Percentiles rank a stretch among this genome's conserved stretches.
Evolutionary conservation across 257 asterid genomes (phyloP).

Genomic region (Coffea eugenioides): DNA sequence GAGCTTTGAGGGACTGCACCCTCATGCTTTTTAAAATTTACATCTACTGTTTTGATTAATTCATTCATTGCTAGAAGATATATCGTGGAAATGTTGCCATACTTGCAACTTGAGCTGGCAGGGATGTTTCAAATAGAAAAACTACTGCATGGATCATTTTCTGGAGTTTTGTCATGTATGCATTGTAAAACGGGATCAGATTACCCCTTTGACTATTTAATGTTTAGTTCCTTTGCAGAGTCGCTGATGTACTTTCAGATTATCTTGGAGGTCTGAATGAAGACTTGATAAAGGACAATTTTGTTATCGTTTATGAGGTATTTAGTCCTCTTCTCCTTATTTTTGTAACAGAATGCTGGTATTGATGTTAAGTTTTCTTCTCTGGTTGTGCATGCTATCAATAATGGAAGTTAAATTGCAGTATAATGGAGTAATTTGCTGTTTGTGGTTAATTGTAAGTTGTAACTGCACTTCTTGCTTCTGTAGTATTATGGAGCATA

Average conservation of each 20-base stretch:
- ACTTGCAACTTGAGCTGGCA: no score
- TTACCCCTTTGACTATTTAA: slow-evolving; percentile 48
- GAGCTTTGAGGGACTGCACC: slow-evolving; percentile 11
- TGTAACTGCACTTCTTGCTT: not conserved
- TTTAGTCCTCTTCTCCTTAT: not conserved
- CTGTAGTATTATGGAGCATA: not conserved
- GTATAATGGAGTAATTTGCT: not conserved
- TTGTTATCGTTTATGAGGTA: slow-evolving; percentile 96
- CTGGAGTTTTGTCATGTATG: not conserved
- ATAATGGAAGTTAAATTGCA: not conserved
- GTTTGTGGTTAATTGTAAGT: not conserved
- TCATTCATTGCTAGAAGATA: not conserved
- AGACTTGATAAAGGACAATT: slow-evolving; percentile 92
- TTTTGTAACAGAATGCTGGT: slow-evolving; percentile 1
- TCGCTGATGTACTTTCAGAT: slow-evolving; percentile 88
- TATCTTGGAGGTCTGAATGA: slow-evolving; percentile 94
- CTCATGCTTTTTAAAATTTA: not conserved
- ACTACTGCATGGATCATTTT: not conserved
- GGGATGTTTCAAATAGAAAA: not conserved
- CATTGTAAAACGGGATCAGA: slow-evolving; percentile 16
- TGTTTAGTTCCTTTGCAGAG: slow-evolving; percentile 96
- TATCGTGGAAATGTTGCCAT: not conserved
- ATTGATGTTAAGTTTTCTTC: not conserved
- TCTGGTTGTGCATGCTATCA: not conserved
- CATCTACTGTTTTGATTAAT: not conserved